Conservation (phyloP, 139 green algal species). For the Zygnema cylindricum region DNA sequence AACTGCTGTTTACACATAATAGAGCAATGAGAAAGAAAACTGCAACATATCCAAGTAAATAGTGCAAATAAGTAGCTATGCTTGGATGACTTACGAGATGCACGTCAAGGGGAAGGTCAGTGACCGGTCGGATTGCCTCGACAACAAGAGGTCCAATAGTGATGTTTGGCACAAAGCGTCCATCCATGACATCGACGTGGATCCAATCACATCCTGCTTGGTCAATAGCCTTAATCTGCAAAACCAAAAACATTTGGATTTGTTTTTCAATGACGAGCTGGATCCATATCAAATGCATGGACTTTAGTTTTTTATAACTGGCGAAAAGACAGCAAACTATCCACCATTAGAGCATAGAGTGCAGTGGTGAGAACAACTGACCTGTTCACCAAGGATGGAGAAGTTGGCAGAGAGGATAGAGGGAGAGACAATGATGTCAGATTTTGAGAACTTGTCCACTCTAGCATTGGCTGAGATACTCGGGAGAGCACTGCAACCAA, state of each 20-base stretch:
- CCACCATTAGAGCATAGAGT: background rate
- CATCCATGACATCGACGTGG: constrained; percentile 96
- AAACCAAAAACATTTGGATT: background rate
- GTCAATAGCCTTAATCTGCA: constrained; percentile 89
- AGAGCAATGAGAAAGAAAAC: no score
- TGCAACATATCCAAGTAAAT: no score
- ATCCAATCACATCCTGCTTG: constrained; percentile 94
- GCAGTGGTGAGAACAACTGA: constrained; percentile 53
- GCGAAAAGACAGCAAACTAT: no score
- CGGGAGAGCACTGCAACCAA: constrained; percentile 15
- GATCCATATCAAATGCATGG: no score
- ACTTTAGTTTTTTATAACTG: no score
- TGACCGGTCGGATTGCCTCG: constrained; percentile 92
- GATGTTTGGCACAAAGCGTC: constrained; percentile 98
- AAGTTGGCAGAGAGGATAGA: constrained; percentile 98
- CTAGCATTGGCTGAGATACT: constrained; percentile 48
- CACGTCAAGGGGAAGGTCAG: constrained; percentile 92
- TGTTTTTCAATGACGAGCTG: background rate
- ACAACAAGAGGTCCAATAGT: constrained; percentile 97
- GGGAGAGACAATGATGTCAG: constrained; percentile 81
- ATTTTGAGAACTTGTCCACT: constrained; percentile 68
- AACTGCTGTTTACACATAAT: no score
- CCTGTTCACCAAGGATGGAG: constrained; percentile 88
- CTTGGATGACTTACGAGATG: constrained; percentile 80
- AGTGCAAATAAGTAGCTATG: background rate